Evolutionary conservation across 179 eudicot species (phyloP).

Genomic region (Heliamphora pulchella): DNA sequence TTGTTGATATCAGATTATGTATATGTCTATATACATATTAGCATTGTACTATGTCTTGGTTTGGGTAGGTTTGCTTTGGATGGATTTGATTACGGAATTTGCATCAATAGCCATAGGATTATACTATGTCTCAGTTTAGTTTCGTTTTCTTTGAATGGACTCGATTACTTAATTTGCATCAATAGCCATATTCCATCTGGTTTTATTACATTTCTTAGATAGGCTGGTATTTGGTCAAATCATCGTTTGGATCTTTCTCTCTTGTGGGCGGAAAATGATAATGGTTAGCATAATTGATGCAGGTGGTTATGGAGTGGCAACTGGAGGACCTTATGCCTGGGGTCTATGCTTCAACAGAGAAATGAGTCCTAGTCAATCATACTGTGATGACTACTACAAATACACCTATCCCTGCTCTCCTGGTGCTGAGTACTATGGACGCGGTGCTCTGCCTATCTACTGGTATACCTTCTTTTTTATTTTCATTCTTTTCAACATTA

Average conservation of each 20-base stretch:
- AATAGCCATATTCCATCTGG: neutral
- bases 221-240: neutral
- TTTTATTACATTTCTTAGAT: neutral
- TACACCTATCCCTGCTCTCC: constrained; percentile 72
- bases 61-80: neutral
- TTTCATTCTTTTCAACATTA: neutral
- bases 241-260: neutral
- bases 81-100: neutral
- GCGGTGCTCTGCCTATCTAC: constrained; percentile 80
- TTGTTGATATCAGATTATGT: neutral
- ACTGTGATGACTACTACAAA: constrained; percentile 67
- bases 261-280: neutral
- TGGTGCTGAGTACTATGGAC: constrained; percentile 74
- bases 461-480: constrained; percentile 35
- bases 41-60: too few relatives aligned
- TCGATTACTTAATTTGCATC: neutral
- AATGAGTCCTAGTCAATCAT: constrained; percentile 74
- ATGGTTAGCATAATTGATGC: constrained; percentile 6
- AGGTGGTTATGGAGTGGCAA: constrained; percentile 90
- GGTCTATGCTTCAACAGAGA: constrained; percentile 89
- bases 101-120: too few relatives aligned
- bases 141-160: neutral
- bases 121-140: neutral
- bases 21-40: too few relatives aligned
- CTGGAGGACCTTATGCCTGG: constrained; percentile 87